Evolutionary conservation across 192 early-diverging fungal species (phyloP).

Genomic region (Backusella mclennaniae): DNA sequence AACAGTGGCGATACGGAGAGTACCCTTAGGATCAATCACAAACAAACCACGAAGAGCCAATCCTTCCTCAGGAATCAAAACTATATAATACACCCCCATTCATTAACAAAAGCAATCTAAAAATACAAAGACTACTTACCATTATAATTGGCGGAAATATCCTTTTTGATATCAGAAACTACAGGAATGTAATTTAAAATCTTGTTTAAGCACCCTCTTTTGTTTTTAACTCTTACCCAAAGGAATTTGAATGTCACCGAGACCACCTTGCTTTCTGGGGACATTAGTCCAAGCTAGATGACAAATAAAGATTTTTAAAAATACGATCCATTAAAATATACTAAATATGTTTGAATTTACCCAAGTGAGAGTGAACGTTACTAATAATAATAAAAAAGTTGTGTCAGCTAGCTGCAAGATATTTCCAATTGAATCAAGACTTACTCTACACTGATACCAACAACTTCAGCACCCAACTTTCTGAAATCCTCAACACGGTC

Average conservation of each 20-base stretch:
- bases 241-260: constrained; percentile 90
- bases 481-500: constrained; percentile 59
- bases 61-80: constrained; percentile 77
- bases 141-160: constrained; percentile 82
- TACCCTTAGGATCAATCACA: constrained; percentile 62
- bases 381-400: not conserved
- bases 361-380: constrained; percentile 26
- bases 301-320: constrained; percentile 64
- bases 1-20: constrained; percentile 52
- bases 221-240: not conserved
- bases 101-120: too few relatives aligned
- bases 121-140: constrained; percentile 29
- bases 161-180: constrained; percentile 61
- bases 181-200: not conserved
- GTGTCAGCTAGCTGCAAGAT: not conserved
- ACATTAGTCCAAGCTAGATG: constrained; percentile 89
- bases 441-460: constrained; percentile 52
- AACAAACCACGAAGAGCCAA: constrained; percentile 66
- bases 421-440: constrained; percentile 28
- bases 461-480: constrained; percentile 46
- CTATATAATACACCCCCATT: constrained; percentile 13
- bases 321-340: constrained; percentile 23
- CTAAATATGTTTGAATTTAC: constrained; percentile 2
- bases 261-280: constrained; percentile 84
- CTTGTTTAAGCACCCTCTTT: not conserved